Evolutionary conservation across 495 filamentous ascomycete species (phyloP).

Genomic region (Astrothelium subdiscretum): DNA sequence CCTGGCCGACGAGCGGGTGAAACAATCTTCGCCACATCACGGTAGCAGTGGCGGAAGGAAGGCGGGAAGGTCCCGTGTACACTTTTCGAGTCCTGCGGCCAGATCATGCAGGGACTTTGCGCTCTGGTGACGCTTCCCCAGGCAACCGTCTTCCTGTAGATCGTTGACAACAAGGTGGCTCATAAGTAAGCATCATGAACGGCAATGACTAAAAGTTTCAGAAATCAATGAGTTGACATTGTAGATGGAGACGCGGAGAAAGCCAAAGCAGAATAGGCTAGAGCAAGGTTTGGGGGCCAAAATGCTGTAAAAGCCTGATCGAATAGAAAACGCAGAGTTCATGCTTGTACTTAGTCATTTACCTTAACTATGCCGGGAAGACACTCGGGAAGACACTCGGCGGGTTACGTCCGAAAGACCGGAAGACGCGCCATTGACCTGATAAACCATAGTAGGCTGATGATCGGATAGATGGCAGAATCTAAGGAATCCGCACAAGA

Average conservation of each 20-base stretch:
- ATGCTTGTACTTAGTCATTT: slow-evolving; percentile 1
- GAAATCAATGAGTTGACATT: background rate
- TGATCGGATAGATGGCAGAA: background rate
- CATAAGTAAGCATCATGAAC: background rate
- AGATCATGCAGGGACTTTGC: background rate
- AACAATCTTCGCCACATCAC: background rate
- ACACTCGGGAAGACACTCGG: too few relatives aligned
- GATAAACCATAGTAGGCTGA: background rate
- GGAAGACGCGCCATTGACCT: background rate
- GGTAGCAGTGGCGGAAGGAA: background rate
- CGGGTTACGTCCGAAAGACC: background rate
- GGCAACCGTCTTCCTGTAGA: background rate
- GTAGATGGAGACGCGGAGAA: background rate
- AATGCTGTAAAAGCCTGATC: slow-evolving; percentile 7
- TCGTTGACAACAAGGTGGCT: background rate
- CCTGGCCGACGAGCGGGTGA: background rate
- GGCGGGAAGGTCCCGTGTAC: background rate
- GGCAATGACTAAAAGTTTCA: background rate
- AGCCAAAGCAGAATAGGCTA: slow-evolving; percentile 4
- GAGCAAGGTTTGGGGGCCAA: slow-evolving; percentile 14
- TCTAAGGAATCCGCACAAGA: background rate
- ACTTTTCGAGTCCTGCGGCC: background rate
- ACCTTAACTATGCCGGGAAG: background rate
- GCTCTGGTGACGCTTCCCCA: background rate
- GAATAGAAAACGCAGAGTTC: background rate